Evolutionary conservation across 768 basidiomycete species (phyloP), one percentile per base, ranked within the genome.

Genomic region (Sistotremastrum niveocremeum): DNA sequence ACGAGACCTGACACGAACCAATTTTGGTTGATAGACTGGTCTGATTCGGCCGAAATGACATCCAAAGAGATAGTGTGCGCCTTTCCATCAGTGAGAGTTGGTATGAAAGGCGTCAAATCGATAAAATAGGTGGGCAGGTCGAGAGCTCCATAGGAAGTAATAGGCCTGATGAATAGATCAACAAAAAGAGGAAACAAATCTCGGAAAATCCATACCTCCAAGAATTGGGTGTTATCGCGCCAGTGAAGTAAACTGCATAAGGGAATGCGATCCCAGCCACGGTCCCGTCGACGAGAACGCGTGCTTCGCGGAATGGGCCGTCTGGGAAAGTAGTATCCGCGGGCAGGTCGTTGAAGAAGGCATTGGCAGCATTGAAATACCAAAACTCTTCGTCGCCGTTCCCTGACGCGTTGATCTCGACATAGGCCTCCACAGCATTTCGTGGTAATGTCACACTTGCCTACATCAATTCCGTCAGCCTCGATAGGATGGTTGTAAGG

Each of bases 81-180:
- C n/a, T 72, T 58, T 3, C 79, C 78, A 47, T 84, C 82, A 0
- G 77, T 69, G 34, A 88, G 68, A 12, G 78, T 54, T 5, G 82
- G 82, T 1, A 81, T 70, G 57, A 87, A 87, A 1, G 84, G 82
- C 6, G 84, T 85, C 44, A 85, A 60, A 59, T 87, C 85, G 12
- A 87, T 52, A 58, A 78, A 78, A 59, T 86, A 87, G 2, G 79
- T 83, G 2, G 85, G 84, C 8, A 84, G 67, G 53, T 86, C 83
- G 29, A 85, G 62, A 3, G 82, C 81, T 7, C 83, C 81, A 49
- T 84, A 86, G 1, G 84, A 74, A 1, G 81, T 71, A 57, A 86
- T 84, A 1, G 84, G 84, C 42, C 80, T 78, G 41, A 6, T 10
- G 29, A 47, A 12, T 29, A 20, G 9, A 20, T 29, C 4, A 20